Percentiles rank a stretch among this genome's conserved stretches.
Evolutionary conservation across 2,329 filamentous ascomycete genomes (phyloP).

Genomic region (Colletotrichum sp.): DNA sequence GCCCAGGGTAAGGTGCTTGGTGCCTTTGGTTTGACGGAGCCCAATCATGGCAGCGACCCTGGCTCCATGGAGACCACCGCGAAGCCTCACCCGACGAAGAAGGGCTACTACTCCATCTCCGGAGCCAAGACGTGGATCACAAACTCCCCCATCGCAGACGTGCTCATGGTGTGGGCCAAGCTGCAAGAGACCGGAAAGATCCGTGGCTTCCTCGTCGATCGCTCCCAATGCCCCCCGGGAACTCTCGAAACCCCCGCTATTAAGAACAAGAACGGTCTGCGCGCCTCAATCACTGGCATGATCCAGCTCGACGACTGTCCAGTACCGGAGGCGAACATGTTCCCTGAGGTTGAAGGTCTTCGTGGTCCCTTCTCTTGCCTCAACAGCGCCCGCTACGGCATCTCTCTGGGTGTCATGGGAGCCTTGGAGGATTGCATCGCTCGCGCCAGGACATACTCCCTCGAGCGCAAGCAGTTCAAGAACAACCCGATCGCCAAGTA

Average conservation of each 20-base stretch:
- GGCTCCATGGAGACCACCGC: conserved; percentile 89
- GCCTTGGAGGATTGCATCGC: conserved; percentile 91
- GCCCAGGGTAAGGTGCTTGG: conserved; percentile 84
- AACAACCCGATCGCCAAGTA: conserved; percentile 94
- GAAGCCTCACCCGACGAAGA: conserved; percentile 83
- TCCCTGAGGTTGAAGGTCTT: conserved; percentile 86
- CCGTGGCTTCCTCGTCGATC: conserved; percentile 88
- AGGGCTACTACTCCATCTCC: conserved; percentile 79
- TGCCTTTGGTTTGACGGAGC: conserved; percentile 89
- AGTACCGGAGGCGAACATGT: conserved; percentile 91
- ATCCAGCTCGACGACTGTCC: conserved; percentile 93
- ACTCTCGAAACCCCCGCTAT: conserved; percentile 91
- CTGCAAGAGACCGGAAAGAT: conserved; percentile 92
- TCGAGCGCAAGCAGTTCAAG: conserved; percentile 96
- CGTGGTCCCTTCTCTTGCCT: conserved; percentile 91
- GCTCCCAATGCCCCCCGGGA: conserved; percentile 82
- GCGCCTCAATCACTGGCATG: conserved; percentile 96
- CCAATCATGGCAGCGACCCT: conserved; percentile 91
- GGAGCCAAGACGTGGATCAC: conserved; percentile 96
- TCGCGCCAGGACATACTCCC: conserved; percentile 82
- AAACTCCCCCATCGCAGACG: conserved; percentile 87
- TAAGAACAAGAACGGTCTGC: conserved; percentile 93
- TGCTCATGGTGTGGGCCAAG: conserved; percentile 92
- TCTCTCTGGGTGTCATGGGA: conserved; percentile 92
- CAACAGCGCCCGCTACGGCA: conserved; percentile 92